Percentiles rank a stretch among this genome's conserved stretches.
Conservation (phyloP, 2,329 filamentous ascomycete species). For the Pestalotiopsis sp. region DNA sequence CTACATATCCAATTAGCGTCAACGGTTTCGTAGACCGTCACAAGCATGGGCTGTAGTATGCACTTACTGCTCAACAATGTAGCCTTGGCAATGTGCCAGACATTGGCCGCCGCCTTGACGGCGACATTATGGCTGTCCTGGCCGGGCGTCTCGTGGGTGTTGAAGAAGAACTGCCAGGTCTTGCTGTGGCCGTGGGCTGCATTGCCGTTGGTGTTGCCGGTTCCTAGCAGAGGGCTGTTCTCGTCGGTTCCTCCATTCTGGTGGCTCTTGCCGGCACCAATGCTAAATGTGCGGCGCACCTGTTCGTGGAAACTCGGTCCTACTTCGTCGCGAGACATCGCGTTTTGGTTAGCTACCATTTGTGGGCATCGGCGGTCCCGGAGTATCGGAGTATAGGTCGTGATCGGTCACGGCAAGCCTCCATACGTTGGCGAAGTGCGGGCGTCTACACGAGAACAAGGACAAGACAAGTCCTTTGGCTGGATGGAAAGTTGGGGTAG, state of each 20-base stretch:
- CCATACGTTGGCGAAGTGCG: neutral
- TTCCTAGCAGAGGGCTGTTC: conserved; percentile 25
- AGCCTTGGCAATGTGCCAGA: conserved; percentile 59
- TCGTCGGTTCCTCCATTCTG: conserved; percentile 29
- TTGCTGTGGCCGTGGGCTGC: conserved; percentile 25
- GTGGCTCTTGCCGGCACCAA: conserved; percentile 15
- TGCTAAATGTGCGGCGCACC: conserved; percentile 24
- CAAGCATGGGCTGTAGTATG: neutral
- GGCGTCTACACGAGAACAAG: neutral
- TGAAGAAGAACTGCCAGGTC: conserved; percentile 48
- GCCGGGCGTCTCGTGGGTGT: conserved; percentile 53
- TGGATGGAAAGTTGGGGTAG: neutral
- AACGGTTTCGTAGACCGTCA: neutral
- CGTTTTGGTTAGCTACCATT: conserved; percentile 27
- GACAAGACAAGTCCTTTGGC: neutral
- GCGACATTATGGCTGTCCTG: conserved; percentile 47
- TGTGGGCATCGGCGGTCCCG: conserved; percentile 8
- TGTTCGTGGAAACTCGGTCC: conserved; percentile 26
- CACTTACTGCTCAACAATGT: conserved; percentile 61
- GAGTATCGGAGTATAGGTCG: neutral
- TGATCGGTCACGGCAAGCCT: neutral
- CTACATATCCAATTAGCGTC: conserved; percentile 31
- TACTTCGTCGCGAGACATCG: conserved; percentile 28
- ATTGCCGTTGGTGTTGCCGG: conserved; percentile 24
- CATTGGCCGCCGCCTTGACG: conserved; percentile 47